Evolutionary conservation across 805 yeast genomes (phyloP).

Genomic region (Schwanniomyces polymorphus): DNA sequence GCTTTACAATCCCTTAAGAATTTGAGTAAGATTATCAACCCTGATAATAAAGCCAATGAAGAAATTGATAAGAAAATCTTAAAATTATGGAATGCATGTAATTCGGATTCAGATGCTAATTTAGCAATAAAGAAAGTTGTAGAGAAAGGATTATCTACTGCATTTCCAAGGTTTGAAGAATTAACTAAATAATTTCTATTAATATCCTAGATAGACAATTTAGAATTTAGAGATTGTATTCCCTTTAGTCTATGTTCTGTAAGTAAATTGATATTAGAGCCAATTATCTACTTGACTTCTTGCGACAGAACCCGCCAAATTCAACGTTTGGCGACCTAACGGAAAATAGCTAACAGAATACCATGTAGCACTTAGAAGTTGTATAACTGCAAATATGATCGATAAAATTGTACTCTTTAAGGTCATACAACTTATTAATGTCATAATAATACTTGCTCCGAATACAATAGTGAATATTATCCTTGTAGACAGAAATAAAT

Average conservation of each 20-base stretch:
- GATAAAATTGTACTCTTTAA: constrained; percentile 39
- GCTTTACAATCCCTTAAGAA: constrained; percentile 46
- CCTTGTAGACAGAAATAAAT: constrained; percentile 42
- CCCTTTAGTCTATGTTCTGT: not conserved
- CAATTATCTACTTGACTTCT: constrained; percentile 44
- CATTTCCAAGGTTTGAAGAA: constrained; percentile 34
- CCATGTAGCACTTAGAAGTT: constrained; percentile 42
- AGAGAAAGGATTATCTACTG: constrained; percentile 32
- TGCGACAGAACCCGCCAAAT: constrained; percentile 43
- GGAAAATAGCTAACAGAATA: constrained; percentile 49
- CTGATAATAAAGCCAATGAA: constrained; percentile 12
- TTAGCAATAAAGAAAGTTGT: constrained; percentile 46
- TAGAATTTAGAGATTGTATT: not conserved
- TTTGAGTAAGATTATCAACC: constrained; percentile 38
- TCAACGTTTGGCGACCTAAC: constrained; percentile 45
- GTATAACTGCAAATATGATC: constrained; percentile 40
- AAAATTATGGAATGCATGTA: constrained; percentile 28
- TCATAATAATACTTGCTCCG: constrained; percentile 38
- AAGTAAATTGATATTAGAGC: constrained; percentile 26
- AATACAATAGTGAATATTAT: constrained; percentile 39
- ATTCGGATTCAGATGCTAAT: constrained; percentile 38
- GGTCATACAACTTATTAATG: constrained; percentile 35
- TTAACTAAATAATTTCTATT: constrained; percentile 10
- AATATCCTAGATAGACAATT: not conserved
- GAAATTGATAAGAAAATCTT: constrained; percentile 30